A percentile compares a stretch with the other conserved stretches of the same genome.
phyloP scores from a whole-genome alignment of 1,284 basidiomycete genomes.

The Cystobasidium sp. region DNA sequence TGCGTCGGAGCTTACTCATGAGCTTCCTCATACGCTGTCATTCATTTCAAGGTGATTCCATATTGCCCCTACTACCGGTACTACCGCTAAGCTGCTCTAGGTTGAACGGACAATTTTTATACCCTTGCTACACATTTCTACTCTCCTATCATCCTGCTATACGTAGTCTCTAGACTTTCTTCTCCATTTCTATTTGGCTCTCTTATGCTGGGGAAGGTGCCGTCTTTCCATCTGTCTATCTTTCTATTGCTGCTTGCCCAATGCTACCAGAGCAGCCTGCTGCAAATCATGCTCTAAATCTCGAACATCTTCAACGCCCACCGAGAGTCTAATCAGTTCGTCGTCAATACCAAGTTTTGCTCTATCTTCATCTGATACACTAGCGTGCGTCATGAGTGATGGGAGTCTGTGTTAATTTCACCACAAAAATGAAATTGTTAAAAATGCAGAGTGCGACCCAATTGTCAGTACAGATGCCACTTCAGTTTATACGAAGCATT shows the following conservation, averaged over 20 bases:
- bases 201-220: too few species aligned
- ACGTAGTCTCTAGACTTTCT: too few species aligned
- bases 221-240: neutral
- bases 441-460: too few species aligned
- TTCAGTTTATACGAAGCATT: neutral
- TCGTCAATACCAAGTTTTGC: slow-evolving; percentile 75
- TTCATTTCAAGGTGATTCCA: neutral
- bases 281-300: slow-evolving; percentile 79
- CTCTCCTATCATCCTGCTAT: too few species aligned
- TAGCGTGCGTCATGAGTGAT: slow-evolving; percentile 58
- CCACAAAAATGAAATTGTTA: too few species aligned
- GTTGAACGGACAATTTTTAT: neutral
- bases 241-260: neutral
- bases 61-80: neutral
- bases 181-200: too few species aligned
- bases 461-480: neutral
- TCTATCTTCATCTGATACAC: slow-evolving; percentile 71
- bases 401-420: slow-evolving; percentile 48
- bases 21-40: too few species aligned
- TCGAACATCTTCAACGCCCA: slow-evolving; percentile 84
- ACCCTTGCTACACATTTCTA: neutral
- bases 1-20: too few species aligned
- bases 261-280: slow-evolving; percentile 60
- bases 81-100: neutral
- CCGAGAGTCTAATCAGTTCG: slow-evolving; percentile 78